Evolutionary conservation across 192 early-diverging fungal genomes (phyloP), one percentile per base, ranked within the genome.

Genomic region (Dimargaris verticillata): DNA sequence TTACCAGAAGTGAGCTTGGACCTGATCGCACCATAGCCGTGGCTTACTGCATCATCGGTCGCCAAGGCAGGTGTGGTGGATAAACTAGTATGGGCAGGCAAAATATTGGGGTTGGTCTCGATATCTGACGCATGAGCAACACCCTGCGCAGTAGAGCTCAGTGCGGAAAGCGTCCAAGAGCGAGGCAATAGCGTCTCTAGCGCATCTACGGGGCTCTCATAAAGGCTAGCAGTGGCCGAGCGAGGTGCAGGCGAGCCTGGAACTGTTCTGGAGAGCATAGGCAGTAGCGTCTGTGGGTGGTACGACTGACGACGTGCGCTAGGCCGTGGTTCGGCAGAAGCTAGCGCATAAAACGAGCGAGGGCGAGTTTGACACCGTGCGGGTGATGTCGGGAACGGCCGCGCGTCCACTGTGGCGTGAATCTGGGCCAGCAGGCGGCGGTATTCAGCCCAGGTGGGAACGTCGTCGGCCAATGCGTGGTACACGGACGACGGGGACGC

Each of bases 361-460:
- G 47, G 20, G 3, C 20, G 47, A 22, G 20, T 48, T 48, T 22
- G 47, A 12, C 4, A 11, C 47, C 15, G 47, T 20, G 18, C 20
- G 12, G 47, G 47, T 48, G 20, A 4, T 2, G 47, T 22, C 20
- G 2, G 47, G 3, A 48, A 2, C 20, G 47, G 47, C 47, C 11
- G 47, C 1, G 15, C 15, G 15, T 17, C 15, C 15, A 48, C 4
- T 3, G 47, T 11, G 11, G 15, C 20, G 47, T 17, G 4, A 11
- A 48, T 17, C 9, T 38, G 53, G 28, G 53, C 22, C 28, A 55
- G 26, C 18, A 55, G 12, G 6, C 53, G 25, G 6, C 33, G 22
- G 33, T 55, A 55, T 38, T 55, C 53, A 0, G 53, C 9, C 53
- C 53, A 55, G 53, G 22, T 55, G 22, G 53, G 53, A 33, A 55